A percentile compares a stretch with the other conserved stretches of the same genome.
phyloP scores from a whole-genome alignment of 169 alveolate genomes.

The Cryptosporidium ubiquitum region DNA sequence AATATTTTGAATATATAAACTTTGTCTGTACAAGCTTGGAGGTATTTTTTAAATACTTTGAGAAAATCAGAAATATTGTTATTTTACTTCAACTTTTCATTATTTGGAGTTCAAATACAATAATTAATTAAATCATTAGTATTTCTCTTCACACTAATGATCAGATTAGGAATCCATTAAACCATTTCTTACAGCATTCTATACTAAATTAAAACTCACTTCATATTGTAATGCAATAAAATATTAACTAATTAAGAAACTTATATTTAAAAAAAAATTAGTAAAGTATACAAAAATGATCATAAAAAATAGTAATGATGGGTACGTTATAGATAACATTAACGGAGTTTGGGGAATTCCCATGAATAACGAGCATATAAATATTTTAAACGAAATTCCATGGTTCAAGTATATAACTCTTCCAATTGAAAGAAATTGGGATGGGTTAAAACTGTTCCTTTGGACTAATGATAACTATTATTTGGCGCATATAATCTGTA shows the following conservation, averaged over 20 bases:
- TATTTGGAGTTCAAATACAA: neutral
- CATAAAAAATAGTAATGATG: slow-evolving; percentile 59
- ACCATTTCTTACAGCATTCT: neutral
- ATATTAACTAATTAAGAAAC: neutral
- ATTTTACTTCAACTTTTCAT: neutral
- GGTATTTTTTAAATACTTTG: too few species aligned
- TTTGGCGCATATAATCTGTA: slow-evolving; percentile 75
- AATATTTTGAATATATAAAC: neutral
- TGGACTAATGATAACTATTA: slow-evolving; percentile 74
- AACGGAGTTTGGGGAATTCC: slow-evolving; percentile 67
- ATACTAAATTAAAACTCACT: neutral
- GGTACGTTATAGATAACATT: slow-evolving; percentile 28
- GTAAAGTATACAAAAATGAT: slow-evolving; percentile 21
- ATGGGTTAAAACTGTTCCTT: slow-evolving; percentile 62
- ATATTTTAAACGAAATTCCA: slow-evolving; percentile 72
- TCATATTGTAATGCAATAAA: neutral
- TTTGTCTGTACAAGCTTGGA: neutral
- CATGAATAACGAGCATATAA: slow-evolving; percentile 43
- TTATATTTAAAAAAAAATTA: neutral
- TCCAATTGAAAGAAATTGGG: slow-evolving; percentile 74
- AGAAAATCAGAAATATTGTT: too few species aligned
- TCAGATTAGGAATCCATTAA: neutral
- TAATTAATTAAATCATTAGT: too few species aligned
- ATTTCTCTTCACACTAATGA: neutral
- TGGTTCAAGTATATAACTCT: slow-evolving; percentile 13